Percentiles rank a stretch among this genome's conserved stretches.
Evolutionary conservation across 768 basidiomycete species (phyloP).

Genomic region (Leccinum disarticulatum): DNA sequence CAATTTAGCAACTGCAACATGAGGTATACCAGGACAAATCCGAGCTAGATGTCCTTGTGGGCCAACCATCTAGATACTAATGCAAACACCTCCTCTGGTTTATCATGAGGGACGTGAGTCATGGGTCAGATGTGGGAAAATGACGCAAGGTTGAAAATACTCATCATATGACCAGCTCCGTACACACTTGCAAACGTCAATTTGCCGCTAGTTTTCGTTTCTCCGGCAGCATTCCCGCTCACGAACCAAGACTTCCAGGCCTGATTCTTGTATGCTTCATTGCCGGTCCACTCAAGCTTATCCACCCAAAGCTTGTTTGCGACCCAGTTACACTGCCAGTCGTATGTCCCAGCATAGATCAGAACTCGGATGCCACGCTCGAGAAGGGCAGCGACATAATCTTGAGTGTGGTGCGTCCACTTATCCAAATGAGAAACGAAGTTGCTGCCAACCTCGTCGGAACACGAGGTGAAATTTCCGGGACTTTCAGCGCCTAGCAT

Average conservation of each 20-base stretch:
- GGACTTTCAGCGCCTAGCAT: conserved; percentile 47
- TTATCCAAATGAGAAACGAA: conserved; percentile 66
- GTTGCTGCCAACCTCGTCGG: conserved; percentile 42
- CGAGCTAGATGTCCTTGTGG: conserved; percentile 36
- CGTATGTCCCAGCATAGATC: conserved; percentile 55
- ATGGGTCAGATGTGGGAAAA: conserved; percentile 18
- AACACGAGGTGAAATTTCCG: conserved; percentile 59
- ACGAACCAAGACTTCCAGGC: conserved; percentile 55
- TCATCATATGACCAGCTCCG: conserved; percentile 77
- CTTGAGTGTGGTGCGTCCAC: conserved; percentile 53
- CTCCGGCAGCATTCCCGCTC: conserved; percentile 52
- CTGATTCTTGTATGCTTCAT: conserved; percentile 43
- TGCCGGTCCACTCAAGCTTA: conserved; percentile 59
- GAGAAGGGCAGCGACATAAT: conserved; percentile 55
- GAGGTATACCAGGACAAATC: not conserved
- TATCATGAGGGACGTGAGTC: conserved; percentile 63
- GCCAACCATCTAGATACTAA: conserved; percentile 69
- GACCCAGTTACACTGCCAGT: conserved; percentile 62
- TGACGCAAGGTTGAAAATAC: conserved; percentile 16
- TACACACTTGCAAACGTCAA: conserved; percentile 65
- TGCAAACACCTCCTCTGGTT: conserved; percentile 59
- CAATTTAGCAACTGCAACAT: conserved; percentile 5
- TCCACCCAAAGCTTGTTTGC: conserved; percentile 65
- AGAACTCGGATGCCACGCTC: conserved; percentile 54
- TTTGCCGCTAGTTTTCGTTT: conserved; percentile 51